A percentile compares a stretch with the other conserved stretches of the same genome.
phyloP scores from a whole-genome alignment of 352 stramenopile genomes.

The Thalassiosira mediterranea region DNA sequence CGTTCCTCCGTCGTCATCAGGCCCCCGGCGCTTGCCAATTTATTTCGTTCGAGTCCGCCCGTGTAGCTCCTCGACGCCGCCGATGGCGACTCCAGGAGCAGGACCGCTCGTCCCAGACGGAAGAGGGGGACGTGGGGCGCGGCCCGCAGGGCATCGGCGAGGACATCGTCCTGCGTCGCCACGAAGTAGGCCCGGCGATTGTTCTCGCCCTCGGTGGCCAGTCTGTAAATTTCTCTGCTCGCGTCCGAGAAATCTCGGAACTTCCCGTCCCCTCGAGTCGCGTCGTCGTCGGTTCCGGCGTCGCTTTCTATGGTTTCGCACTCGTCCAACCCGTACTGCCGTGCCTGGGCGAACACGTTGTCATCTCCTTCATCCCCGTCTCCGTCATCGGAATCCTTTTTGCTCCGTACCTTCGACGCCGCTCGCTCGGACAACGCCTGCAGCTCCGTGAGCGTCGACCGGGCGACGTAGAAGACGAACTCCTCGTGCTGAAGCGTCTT shows the following conservation, averaged over 20 bases:
- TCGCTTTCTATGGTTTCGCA: conserved; percentile 58
- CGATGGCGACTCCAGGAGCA: conserved; percentile 73
- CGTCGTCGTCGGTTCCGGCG: background rate
- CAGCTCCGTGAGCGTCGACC: conserved; percentile 59
- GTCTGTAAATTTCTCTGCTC: conserved; percentile 41
- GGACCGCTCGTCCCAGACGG: conserved; percentile 58
- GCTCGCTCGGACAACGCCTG: conserved; percentile 33
- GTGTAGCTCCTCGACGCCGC: conserved; percentile 58
- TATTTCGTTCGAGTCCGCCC: conserved; percentile 52
- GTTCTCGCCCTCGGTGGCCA: conserved; percentile 29
- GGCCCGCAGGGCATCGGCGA: conserved; percentile 59
- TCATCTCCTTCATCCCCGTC: conserved; percentile 15
- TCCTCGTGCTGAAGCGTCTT: conserved; percentile 61
- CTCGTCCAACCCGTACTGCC: conserved; percentile 58
- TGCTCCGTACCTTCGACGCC: conserved; percentile 5
- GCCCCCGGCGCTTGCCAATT: conserved; percentile 55
- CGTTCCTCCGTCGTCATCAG: conserved; percentile 55
- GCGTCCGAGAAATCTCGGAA: conserved; percentile 42
- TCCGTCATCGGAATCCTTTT: conserved; percentile 9
- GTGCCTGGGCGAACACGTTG: conserved; percentile 32
- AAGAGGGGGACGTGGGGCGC: conserved; percentile 62
- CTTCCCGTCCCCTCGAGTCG: conserved; percentile 20
- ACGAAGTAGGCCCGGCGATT: conserved; percentile 65
- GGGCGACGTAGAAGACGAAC: conserved; percentile 47
- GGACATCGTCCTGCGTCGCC: conserved; percentile 70